Conservation (phyloP, 2,329 filamentous ascomycete species). For the Pseudogymnoascus sp. region DNA sequence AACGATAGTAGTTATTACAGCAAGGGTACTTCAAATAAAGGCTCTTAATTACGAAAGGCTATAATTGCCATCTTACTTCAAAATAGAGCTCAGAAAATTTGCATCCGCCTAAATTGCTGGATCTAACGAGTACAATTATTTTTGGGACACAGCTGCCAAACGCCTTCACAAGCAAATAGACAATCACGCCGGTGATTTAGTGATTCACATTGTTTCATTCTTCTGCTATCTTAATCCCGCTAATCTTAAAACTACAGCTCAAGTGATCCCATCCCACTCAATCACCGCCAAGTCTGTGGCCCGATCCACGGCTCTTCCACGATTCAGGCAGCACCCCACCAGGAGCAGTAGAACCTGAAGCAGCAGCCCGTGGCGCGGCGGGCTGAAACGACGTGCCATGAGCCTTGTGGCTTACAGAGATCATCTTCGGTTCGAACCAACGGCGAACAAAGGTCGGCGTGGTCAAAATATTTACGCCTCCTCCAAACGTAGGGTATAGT, state of each 20-base stretch:
- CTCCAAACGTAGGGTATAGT: constrained; percentile 82
- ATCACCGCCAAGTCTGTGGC: constrained; percentile 50
- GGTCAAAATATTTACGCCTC: constrained; percentile 65
- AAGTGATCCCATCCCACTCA: constrained; percentile 5
- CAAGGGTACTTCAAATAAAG: background rate
- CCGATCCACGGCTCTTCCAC: constrained; percentile 55
- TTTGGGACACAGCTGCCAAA: background rate
- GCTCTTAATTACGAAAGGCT: too few species aligned
- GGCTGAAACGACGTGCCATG: constrained; percentile 55
- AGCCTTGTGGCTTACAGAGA: constrained; percentile 38
- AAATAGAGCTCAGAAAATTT: background rate
- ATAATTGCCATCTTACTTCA: background rate
- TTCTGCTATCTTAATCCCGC: background rate
- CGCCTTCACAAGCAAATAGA: background rate
- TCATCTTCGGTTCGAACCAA: constrained; percentile 46
- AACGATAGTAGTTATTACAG: background rate
- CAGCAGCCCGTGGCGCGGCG: constrained; percentile 28
- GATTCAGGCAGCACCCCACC: constrained; percentile 49
- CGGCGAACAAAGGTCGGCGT: constrained; percentile 66
- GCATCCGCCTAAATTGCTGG: background rate
- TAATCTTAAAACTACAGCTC: background rate
- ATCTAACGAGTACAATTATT: background rate
- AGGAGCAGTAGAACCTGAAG: constrained; percentile 33
- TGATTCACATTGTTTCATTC: background rate
- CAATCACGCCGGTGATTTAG: background rate